phyloP scores from a whole-genome alignment of 2,329 filamentous ascomycete genomes.

The Curvularia spicifera region DNA sequence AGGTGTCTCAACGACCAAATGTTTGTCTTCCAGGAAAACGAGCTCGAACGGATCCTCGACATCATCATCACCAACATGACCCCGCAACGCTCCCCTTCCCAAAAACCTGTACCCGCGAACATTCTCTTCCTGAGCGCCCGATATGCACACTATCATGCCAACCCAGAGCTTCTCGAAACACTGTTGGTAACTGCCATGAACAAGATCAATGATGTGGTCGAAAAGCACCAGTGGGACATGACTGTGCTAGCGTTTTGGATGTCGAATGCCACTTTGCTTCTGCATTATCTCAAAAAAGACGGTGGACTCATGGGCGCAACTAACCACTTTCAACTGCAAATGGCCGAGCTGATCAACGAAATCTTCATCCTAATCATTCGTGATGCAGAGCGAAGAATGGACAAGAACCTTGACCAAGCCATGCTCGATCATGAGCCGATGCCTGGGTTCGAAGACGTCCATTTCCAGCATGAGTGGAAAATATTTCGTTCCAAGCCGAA shows the following conservation, averaged over 20 bases:
- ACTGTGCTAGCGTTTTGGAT: constrained; percentile 99
- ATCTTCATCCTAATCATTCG: constrained; percentile 98
- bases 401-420: constrained; percentile 90
- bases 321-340: constrained; percentile 86
- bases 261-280: constrained; percentile 91
- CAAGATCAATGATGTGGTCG: constrained; percentile 96
- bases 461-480: constrained; percentile 99
- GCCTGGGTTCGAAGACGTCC: constrained; percentile 93
- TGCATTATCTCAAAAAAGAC: constrained; percentile 98
- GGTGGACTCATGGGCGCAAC: constrained; percentile 79
- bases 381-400: constrained; percentile 92
- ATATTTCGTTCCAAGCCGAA: constrained; percentile 91
- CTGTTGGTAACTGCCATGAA: constrained; percentile 88
- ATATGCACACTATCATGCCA: constrained; percentile 96
- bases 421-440: constrained; percentile 99
- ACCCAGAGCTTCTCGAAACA: constrained; percentile 78
- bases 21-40: constrained; percentile 98
- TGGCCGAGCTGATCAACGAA: constrained; percentile 94
- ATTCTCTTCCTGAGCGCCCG: constrained; percentile 94
- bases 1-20: constrained; percentile 96
- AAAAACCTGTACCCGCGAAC: constrained; percentile 97
- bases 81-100: constrained; percentile 90
- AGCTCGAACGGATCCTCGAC: constrained; percentile 88
- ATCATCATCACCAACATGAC: constrained; percentile 99
- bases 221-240: constrained; percentile 98